Evolutionary conservation across 306 rosid genomes (phyloP).

Genomic region (Cajanus cajan): DNA sequence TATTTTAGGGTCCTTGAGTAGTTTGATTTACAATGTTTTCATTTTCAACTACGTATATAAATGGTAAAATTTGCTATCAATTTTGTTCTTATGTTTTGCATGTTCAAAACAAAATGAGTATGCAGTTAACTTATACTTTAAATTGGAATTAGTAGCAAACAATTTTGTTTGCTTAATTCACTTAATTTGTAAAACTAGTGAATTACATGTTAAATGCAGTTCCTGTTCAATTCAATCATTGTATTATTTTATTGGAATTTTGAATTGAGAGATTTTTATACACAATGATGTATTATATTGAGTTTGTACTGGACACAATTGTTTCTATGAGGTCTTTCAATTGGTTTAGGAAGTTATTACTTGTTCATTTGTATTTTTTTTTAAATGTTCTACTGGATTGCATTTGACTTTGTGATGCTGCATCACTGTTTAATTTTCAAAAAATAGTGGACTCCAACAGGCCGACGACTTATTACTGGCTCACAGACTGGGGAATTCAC

Average conservation of each 20-base stretch:
- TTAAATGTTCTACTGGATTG: conserved; percentile 12
- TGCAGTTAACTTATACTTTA: neutral
- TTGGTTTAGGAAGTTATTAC: conserved; percentile 22
- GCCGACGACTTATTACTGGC: conserved; percentile 97
- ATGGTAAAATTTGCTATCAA: neutral
- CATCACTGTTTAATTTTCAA: conserved; percentile 24
- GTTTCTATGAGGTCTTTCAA: neutral
- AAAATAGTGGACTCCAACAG: conserved; percentile 95
- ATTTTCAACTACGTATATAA: conserved; percentile 2
- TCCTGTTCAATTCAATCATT: neutral
- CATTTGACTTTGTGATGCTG: conserved; percentile 37
- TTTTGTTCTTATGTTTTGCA: neutral
- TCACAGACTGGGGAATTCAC: conserved; percentile 99
- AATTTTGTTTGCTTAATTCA: neutral
- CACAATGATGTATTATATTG: conserved; percentile 19
- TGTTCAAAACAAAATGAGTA: neutral
- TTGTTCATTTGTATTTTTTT: conserved; percentile 17
- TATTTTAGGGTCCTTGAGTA: neutral
- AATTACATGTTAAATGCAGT: conserved; percentile 2
- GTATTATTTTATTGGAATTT: conserved; percentile 6
- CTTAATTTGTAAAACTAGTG: conserved; percentile 4
- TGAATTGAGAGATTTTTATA: neutral
- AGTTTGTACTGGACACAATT: conserved; percentile 9
- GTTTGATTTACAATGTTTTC: conserved; percentile 2
- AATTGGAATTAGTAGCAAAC: neutral